A percentile compares a stretch with the other conserved stretches of the same genome.
phyloP scores from a whole-genome alignment of 305 asterid species.

The Coffea humblotiana region DNA sequence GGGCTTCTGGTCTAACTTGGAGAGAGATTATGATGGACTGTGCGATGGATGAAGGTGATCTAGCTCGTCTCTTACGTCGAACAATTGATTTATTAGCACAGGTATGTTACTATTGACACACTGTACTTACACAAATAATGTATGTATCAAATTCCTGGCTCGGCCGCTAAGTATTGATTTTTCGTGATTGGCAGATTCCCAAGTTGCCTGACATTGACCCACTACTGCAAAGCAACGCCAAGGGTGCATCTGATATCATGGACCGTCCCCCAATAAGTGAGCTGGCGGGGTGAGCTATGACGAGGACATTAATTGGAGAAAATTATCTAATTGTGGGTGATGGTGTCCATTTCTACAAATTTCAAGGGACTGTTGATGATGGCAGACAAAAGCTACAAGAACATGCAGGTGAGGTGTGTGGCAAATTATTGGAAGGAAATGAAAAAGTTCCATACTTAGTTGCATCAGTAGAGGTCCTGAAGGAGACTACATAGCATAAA shows the following conservation, averaged over 20 bases:
- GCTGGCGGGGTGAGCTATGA: constrained; percentile 50
- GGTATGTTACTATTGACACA: constrained; percentile 34
- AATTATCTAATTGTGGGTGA: background rate
- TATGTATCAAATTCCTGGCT: background rate
- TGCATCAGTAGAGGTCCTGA: background rate
- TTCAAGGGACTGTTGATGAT: background rate
- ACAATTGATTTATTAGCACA: constrained; percentile 92
- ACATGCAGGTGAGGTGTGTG: background rate
- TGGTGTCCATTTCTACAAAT: background rate
- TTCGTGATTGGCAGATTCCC: constrained; percentile 61
- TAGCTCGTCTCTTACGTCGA: constrained; percentile 89
- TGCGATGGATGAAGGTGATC: constrained; percentile 99
- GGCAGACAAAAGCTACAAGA: background rate
- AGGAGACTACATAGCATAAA: background rate
- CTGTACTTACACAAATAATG: background rate
- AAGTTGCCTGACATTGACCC: constrained; percentile 87
- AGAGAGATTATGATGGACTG: constrained; percentile 98
- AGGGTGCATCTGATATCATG: constrained; percentile 84
- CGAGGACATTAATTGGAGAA: background rate
- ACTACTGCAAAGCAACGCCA: constrained; percentile 77
- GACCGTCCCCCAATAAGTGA: constrained; percentile 99
- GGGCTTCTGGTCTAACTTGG: constrained; percentile 99
- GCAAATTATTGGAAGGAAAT: background rate
- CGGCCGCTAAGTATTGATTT: background rate
- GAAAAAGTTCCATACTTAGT: background rate